phyloP scores from a whole-genome alignment of 2,329 filamentous ascomycete species.

The Diatrype stigma region DNA sequence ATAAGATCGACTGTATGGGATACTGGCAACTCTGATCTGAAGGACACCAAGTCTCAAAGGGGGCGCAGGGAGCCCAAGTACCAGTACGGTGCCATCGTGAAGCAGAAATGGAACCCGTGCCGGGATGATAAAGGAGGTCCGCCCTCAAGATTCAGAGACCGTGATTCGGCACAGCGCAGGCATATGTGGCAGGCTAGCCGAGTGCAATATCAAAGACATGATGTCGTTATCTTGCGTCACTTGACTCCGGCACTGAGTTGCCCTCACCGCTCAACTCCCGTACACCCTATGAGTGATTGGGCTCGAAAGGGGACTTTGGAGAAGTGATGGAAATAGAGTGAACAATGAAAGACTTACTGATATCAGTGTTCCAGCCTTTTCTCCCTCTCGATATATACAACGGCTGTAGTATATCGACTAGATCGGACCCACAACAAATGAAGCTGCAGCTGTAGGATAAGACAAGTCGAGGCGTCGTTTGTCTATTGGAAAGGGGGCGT shows the following conservation, averaged over 20 bases:
- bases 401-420: not conserved
- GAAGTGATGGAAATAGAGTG: conserved; percentile 4
- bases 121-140: not conserved
- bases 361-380: not conserved
- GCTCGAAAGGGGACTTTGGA: conserved; percentile 3
- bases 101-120: not conserved
- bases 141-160: not conserved
- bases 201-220: conserved; percentile 9
- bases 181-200: conserved; percentile 3
- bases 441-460: not conserved
- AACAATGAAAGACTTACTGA: not conserved
- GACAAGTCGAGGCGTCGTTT: not conserved
- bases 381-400: not conserved
- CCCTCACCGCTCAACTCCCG: conserved; percentile 11
- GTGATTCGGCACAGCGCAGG: not conserved
- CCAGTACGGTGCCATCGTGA: not conserved
- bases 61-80: not conserved
- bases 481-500: not conserved
- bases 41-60: not conserved
- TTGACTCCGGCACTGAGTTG: conserved; percentile 9
- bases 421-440: not conserved
- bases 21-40: not conserved
- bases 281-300: not conserved
- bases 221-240: conserved; percentile 12
- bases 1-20: not conserved